These are phyloP conservation scores for Pseudonitzschia multistriata DNA, from an alignment of 108 stramenopile genomes.

Conservation along the genomic window DNA sequence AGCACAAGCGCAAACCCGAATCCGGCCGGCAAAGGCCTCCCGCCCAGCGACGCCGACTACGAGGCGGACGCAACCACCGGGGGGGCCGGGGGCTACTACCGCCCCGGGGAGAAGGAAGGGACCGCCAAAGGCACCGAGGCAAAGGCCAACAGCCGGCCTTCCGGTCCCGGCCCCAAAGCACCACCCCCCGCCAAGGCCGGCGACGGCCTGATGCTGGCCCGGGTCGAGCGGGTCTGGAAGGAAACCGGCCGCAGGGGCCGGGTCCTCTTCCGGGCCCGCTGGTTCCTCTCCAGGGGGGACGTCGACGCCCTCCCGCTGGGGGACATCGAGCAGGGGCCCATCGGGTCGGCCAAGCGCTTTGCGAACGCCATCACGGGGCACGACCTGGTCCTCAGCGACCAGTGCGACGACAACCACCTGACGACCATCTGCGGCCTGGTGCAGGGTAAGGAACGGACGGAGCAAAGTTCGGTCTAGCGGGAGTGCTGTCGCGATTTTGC, in stretches of 20 bases:
- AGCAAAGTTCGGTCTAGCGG: background rate
- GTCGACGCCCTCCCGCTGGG: slow-evolving; percentile 44
- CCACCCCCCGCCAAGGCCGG: slow-evolving; percentile 26
- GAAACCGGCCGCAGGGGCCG: slow-evolving; percentile 8
- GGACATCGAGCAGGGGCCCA: slow-evolving; percentile 32
- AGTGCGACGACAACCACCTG: slow-evolving; percentile 60
- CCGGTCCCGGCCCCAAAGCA: background rate
- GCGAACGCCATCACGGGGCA: slow-evolving; percentile 37
- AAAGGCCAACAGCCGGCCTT: too few relatives aligned
- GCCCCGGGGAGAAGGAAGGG: background rate
- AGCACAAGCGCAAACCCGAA: too few relatives aligned
- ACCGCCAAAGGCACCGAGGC: too few relatives aligned
- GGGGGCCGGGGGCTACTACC: background rate
- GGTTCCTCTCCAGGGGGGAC: slow-evolving; percentile 55
- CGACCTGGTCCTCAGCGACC: slow-evolving; percentile 62
- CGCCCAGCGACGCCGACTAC: background rate
- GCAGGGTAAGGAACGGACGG: slow-evolving; percentile 21
- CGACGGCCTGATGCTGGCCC: slow-evolving; percentile 55
- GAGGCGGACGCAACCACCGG: background rate
- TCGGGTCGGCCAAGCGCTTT: slow-evolving; percentile 25
- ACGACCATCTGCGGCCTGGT: slow-evolving; percentile 47
- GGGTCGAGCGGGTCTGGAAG: slow-evolving; percentile 67
- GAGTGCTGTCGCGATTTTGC: background rate
- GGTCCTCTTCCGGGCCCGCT: slow-evolving; percentile 27
- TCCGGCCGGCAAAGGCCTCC: too few relatives aligned